Conservation (phyloP, 352 stramenopile species). For the Phytophthora lateralis region DNA sequence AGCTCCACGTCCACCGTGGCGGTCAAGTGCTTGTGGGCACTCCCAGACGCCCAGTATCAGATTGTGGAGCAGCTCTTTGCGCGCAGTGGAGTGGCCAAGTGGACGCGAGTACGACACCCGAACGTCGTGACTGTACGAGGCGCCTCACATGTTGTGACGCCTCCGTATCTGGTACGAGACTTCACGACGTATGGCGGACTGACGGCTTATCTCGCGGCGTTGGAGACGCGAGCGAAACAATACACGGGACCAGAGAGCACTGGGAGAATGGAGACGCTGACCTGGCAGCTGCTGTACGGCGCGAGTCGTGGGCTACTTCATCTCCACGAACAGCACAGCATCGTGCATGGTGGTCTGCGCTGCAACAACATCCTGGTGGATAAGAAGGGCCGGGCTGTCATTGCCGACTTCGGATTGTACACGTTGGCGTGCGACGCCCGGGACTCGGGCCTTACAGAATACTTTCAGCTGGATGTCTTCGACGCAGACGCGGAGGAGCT, state of each 20-base stretch:
- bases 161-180: constrained; percentile 63
- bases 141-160: constrained; percentile 50
- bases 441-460: constrained; percentile 42
- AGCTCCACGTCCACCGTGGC: constrained; percentile 44
- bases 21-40: constrained; percentile 63
- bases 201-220: constrained; percentile 50
- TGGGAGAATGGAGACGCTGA: constrained; percentile 46
- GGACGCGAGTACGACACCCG: constrained; percentile 54
- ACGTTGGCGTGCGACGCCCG: constrained; percentile 40
- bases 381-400: constrained; percentile 63
- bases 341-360: constrained; percentile 63
- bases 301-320: constrained; percentile 65
- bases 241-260: constrained; percentile 30
- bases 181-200: constrained; percentile 66
- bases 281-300: constrained; percentile 63
- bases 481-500: constrained; percentile 52
- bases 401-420: constrained; percentile 66
- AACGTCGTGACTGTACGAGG: constrained; percentile 69
- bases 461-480: constrained; percentile 35
- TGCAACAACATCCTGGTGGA: constrained; percentile 78
- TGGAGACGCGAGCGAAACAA: constrained; percentile 45
- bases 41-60: constrained; percentile 48
- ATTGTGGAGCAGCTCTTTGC: constrained; percentile 61
- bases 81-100: constrained; percentile 51
- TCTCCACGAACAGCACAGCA: constrained; percentile 59